Evolutionary conservation across 2,329 filamentous ascomycete genomes (phyloP), one percentile per base, ranked within the genome.

Genomic region (Fusarium buharicum): DNA sequence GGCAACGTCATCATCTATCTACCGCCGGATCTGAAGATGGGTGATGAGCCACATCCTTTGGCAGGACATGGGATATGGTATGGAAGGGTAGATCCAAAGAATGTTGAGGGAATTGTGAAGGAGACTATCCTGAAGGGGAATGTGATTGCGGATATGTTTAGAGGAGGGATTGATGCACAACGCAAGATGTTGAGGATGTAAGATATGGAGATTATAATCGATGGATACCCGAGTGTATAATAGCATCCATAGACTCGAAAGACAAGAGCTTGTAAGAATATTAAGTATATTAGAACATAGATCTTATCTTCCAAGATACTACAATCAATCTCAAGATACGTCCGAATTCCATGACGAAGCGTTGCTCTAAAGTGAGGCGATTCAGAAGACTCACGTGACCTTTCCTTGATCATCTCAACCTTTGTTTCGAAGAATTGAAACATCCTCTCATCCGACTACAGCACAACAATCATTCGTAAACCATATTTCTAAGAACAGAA

Each of bases 1-100:
- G 92, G 92, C 2, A 96, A 96, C 73, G 85, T 94, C 31, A 92
- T 95, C 43, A 76, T 95, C 1, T 95, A 95, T 70, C 73, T 95
- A 6, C 91, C 92, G 5, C 89, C 87, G 0, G 71, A 70, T 0
- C 56, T 79, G 60, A 79, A 72, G 59, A 74, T 55, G 27, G 77
- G 75, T 4, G 82, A 80, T 5, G 64, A 75, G 59, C 60, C 66
- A 10, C 86, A 91, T 72, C 81, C 85, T 5, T 75, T 93, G 46
- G 86, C 84, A 1, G 90, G 91, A 0, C 85, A 85, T 69, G 91
- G 91, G 1, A 84, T 95, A 3, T 95, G 91, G 91, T 95, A 95
- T 73, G 91, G 91, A 0, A 79, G 91, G 36, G 88, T 95, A 2
- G 89, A 90, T 65, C 89, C 90, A 4, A 84, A 82, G 70, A 85